Evolutionary conservation across 345 rosid species (phyloP), one percentile per base, ranked within the genome.

Genomic region (Hypericum androsaemum): DNA sequence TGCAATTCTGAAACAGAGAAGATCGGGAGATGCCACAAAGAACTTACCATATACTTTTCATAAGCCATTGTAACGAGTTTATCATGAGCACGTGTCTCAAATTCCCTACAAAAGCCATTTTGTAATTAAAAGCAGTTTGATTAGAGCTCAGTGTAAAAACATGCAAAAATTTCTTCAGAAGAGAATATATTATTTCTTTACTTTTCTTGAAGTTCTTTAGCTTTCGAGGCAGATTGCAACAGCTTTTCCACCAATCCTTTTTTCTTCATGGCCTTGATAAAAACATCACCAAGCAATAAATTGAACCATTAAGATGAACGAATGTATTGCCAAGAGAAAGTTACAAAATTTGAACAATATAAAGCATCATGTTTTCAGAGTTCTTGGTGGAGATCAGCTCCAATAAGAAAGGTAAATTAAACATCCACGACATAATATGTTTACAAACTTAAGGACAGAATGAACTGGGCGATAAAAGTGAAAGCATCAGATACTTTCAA

Each of bases 51-150:
- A 65, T 85, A 77, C 77, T 89, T 89, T 48, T 83, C 76, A 80
- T 83, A 83, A 63, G 95, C 88, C 89, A 83, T 75, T 61, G 65
- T 68, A 43, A 81, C 73, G 54, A 89, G 97, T 64, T 81, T 81
- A 68, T 89, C 94, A 68, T 76, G 65, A 36, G 88, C 88, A 54
- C 67, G 74, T 52, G 70, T 74, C 64, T 79, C 80, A 47, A 86
- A 81, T 73, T 83, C 88, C 79, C 97, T 89, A 61, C 11, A 65
- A 11, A 59, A 53, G 32, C 42, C 40, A 56, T 56, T 28, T 52
- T 39, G 40, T 56, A 39, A 60, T 16, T n/a, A 35, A 5, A 53
- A 28, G 36, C 38, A 54, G 36, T 55, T 42, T 65, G 41, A 68
- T 54, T 14, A n/a, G 41, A 46, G 54, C 50, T 46, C 61, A 47